Evolutionary conservation across 73 alveolate genomes (phyloP).

Genomic region (Stentor roeselii): DNA sequence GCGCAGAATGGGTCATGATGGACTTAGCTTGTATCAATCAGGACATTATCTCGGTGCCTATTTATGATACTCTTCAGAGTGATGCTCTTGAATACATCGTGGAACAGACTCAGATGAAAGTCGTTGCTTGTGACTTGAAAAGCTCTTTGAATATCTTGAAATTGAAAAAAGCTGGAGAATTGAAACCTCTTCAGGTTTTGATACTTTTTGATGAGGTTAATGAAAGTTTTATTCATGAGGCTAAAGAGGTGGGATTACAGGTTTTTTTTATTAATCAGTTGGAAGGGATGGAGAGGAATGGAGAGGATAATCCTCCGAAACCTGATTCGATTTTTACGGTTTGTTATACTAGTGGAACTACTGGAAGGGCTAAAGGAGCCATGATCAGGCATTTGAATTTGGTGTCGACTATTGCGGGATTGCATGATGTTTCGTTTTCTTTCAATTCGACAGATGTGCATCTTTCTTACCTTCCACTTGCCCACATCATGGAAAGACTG

Average conservation of each 20-base stretch:
- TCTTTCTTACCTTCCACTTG: slow-evolving; percentile 82
- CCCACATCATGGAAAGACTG: slow-evolving; percentile 85
- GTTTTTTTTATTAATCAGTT: background rate
- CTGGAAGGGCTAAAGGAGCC: slow-evolving; percentile 91
- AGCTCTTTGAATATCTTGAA: slow-evolving; percentile 36
- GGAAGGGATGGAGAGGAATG: slow-evolving; percentile 30
- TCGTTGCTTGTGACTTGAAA: slow-evolving; percentile 43
- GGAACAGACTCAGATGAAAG: slow-evolving; percentile 56
- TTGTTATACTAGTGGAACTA: slow-evolving; percentile 89
- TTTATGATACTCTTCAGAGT: slow-evolving; percentile 72
- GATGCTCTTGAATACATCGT: slow-evolving; percentile 65
- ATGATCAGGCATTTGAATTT: slow-evolving; percentile 66
- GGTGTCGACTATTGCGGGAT: slow-evolving; percentile 37
- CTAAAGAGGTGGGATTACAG: background rate
- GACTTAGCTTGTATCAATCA: slow-evolving; percentile 69
- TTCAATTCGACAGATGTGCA: slow-evolving; percentile 64
- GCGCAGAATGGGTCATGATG: slow-evolving; percentile 71
- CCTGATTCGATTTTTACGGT: slow-evolving; percentile 66
- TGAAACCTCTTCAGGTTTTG: slow-evolving; percentile 46
- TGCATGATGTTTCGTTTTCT: slow-evolving; percentile 40
- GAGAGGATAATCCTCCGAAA: slow-evolving; percentile 67
- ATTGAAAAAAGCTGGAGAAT: slow-evolving; percentile 44
- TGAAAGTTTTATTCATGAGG: slow-evolving; percentile 24
- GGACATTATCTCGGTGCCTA: slow-evolving; percentile 53
- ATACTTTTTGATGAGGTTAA: slow-evolving; percentile 40